Base-by-base conservation (phyloP, 1,284 basidiomycete genomes). In the Mrakiaceae sp. region DNA sequence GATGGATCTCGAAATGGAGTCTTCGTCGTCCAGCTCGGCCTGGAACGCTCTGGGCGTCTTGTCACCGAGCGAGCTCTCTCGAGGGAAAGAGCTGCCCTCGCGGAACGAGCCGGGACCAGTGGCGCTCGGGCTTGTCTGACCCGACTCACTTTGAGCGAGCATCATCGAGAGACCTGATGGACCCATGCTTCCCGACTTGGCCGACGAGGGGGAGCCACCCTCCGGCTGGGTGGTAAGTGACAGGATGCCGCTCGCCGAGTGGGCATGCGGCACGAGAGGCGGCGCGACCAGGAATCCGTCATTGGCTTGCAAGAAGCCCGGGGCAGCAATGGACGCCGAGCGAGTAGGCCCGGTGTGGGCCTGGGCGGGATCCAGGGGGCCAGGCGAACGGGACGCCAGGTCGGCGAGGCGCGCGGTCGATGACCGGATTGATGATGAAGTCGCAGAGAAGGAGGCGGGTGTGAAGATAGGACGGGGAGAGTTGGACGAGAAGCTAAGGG, bases 341-440 rank as follows among this genome's bases (percentile, higher is more conserved):
- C 53, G 44, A 14, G 46, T 7, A 40, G 8, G 16, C 44, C 40
- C 39, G 40, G 11, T 16, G 2, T 9, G 7, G 40, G 14, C n/a
- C 3, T n/a, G 5, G 50, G 12, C 39, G 39, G 49, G 12, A n/a
- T 14, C 12, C 12, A 55, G 42, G 6, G 12, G 39, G 51, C 16
- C 8, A 27, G 59, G 42, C 55, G 62, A 50, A 42, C 42, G 53
- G 7, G 46, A 46, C 3, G 64, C 60, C 40, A 66, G 46, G 42
- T 66, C 64, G 16, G 64, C 64, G 27, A 66, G 55, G 8, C 64
- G 60, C 4, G 64, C 64, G 5, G 64, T 61, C 11, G 64, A 66
- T 5, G 55, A 58, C 8, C 64, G 59, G 39, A 66, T 66, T 7
- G 64, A 66, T 8, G 64, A 66, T 11, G 56, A 54, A 3, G 64